These are phyloP conservation scores for Exophiala alcalophila DNA, from an alignment of 2,329 filamentous ascomycete species.

Conservation along the genomic window DNA sequence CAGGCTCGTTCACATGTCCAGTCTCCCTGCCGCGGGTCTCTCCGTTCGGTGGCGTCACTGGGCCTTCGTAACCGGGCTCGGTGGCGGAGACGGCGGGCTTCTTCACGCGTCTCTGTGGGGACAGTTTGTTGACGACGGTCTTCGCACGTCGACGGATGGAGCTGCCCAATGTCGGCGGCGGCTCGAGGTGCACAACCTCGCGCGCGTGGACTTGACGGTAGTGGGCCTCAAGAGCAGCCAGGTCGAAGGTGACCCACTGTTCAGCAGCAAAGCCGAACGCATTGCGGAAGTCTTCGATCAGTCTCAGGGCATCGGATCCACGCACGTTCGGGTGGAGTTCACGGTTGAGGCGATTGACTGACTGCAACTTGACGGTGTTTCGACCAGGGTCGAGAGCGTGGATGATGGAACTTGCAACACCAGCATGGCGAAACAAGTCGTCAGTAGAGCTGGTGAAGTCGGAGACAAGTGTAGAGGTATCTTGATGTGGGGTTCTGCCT, in stretches of 20 bases:
- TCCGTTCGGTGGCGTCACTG: too few relatives aligned
- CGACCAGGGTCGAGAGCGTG: conserved; percentile 14
- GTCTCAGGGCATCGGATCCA: conserved; percentile 10
- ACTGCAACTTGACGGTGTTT: conserved; percentile 4
- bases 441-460: background rate
- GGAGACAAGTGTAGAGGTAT: background rate
- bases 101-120: conserved; percentile 6
- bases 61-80: background rate
- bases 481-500: conserved; percentile 6
- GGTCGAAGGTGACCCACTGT: conserved; percentile 3
- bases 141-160: background rate
- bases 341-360: background rate
- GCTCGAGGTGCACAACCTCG: background rate
- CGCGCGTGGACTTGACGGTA: conserved; percentile 3
- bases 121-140: conserved; percentile 9
- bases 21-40: background rate
- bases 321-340: background rate
- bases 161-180: background rate
- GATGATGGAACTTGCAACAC: conserved; percentile 7
- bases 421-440: background rate
- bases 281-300: conserved; percentile 14
- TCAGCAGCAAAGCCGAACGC: conserved; percentile 7
- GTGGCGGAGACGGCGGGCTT: background rate
- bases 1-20: background rate
- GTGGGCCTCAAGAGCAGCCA: conserved; percentile 11